phyloP scores from a whole-genome alignment of 441 rosid genomes.

The Populus trichocarpa region DNA sequence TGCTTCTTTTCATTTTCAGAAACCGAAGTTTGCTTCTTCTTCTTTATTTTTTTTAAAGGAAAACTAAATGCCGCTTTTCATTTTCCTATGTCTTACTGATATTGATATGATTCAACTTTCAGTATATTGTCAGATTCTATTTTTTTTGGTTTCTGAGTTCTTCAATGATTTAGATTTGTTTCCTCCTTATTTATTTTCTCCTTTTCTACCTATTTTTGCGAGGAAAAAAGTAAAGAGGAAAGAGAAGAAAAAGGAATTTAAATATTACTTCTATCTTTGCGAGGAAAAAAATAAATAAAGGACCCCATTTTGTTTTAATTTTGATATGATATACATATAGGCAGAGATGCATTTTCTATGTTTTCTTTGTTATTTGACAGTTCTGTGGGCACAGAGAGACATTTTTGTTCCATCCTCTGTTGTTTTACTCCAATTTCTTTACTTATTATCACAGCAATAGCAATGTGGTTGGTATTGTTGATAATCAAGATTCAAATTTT shows the following conservation, averaged over 20 bases:
- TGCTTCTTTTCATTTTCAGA: neutral
- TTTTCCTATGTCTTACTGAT: neutral
- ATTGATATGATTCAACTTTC: neutral
- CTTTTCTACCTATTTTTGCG: neutral
- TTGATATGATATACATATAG: neutral
- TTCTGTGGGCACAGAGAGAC: neutral
- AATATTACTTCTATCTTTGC: too few species aligned
- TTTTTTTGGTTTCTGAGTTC: slow-evolving; percentile 1
- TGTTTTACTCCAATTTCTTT: neutral
- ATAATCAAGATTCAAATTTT: neutral
- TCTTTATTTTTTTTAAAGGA: too few species aligned
- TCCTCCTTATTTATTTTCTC: neutral
- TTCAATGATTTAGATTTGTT: neutral
- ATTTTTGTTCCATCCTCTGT: neutral
- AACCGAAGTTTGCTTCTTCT: neutral
- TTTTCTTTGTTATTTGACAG: neutral
- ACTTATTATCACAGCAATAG: neutral
- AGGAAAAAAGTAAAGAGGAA: neutral
- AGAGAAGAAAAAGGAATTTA: neutral
- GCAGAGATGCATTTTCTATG: neutral
- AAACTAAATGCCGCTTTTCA: neutral
- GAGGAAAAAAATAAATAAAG: neutral
- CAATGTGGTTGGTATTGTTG: neutral
- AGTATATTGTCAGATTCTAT: neutral
- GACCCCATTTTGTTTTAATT: neutral